Evolutionary conservation across 768 basidiomycete genomes (phyloP), one percentile per base, ranked within the genome.

Genomic region (Ramaria sp.): DNA sequence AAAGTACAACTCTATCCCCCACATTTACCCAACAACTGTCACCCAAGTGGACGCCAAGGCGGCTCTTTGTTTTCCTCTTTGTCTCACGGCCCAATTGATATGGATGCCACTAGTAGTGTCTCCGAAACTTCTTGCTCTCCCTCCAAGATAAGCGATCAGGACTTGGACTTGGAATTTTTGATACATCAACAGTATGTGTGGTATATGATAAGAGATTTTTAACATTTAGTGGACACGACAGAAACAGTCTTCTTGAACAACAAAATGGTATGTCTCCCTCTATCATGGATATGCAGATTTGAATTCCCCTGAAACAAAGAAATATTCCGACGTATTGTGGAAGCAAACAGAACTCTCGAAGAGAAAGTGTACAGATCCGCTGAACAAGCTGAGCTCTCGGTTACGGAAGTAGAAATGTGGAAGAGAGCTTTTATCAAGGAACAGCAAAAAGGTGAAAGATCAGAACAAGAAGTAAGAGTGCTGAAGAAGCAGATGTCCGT

Each of bases 361-460:
- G 53, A 55, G 8, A 43, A 34, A 36, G 16, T 55, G n/a, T 7
- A 32, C 5, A 39, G 18, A 32, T 27, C 53, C 9, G 20, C 43
- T 12, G 43, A 44, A 32, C 16, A 25, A 10, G 27, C 24, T 36
- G 42, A 55, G 18, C 24, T 18, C 1, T 36, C 42, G 24, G 30
- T 20, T 10, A 55, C 28, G 37, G 53, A 55, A 44, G 44, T 55
- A 8, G 53, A 55, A 36, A 25, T 55, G n/a, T 55, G 53, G 53
- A 55, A 55, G 28, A 55, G 20, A 41, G 53, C 41, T 30, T 55
- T 44, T 47, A 34, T 37, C 9, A n/a, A 55, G 10, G 53, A 55
- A 55, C 34, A 32, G 25, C 39, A 44, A 41, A 44, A 42, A n/a
- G 30, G 10, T 27, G 43, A 43, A 43, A 34, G 28, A 16, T 39